Conservation (phyloP, 495 filamentous ascomycete genomes). For the Cercophora samala region DNA sequence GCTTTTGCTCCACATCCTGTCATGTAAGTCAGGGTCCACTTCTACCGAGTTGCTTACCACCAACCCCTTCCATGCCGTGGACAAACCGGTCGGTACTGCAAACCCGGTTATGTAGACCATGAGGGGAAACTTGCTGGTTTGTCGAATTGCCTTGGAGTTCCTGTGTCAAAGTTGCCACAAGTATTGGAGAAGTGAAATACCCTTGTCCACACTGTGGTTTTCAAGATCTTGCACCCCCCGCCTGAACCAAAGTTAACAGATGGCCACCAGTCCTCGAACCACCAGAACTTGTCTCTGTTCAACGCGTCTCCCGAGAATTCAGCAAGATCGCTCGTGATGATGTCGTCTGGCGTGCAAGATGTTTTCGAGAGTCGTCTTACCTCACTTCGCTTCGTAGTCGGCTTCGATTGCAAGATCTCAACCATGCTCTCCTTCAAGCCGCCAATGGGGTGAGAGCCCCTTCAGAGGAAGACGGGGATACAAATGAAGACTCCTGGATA, state of each 20-base stretch:
- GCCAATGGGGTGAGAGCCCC: constrained; percentile 19
- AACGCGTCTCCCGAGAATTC: constrained; percentile 66
- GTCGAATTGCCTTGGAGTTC: too few species aligned
- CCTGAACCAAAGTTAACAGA: neutral
- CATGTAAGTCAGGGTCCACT: constrained; percentile 52
- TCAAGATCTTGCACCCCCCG: neutral
- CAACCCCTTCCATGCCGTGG: neutral
- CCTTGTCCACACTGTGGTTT: neutral
- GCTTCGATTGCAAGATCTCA: constrained; percentile 28
- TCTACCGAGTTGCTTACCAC: neutral
- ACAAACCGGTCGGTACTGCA: neutral
- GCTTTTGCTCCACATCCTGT: constrained; percentile 69
- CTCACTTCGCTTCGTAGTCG: constrained; percentile 49
- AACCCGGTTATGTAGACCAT: neutral
- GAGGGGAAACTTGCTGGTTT: too few species aligned
- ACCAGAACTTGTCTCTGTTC: constrained; percentile 64
- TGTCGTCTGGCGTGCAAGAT: constrained; percentile 69
- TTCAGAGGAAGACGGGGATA: neutral
- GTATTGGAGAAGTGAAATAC: too few species aligned
- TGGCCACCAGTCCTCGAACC: constrained; percentile 66
- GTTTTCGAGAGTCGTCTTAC: constrained; percentile 64
- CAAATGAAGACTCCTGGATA: neutral
- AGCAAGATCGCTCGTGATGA: constrained; percentile 70
- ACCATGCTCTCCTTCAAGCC: neutral
- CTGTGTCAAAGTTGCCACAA: too few species aligned